These are phyloP conservation scores for Candida verbasci DNA, from an alignment of 805 yeast species.

Conservation along the genomic window DNA sequence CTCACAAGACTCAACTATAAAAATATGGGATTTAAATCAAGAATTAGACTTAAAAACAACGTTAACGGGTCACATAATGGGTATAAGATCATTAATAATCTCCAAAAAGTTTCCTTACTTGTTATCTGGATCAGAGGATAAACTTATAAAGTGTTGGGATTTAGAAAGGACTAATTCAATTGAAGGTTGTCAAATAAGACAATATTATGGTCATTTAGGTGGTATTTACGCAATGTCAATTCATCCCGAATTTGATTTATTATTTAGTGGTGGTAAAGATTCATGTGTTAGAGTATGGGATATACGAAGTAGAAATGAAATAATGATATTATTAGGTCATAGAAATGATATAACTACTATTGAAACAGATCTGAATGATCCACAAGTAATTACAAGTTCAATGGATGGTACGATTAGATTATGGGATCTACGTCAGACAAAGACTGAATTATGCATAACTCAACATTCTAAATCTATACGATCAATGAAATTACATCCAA, in stretches of 20 bases:
- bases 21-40: constrained; percentile 88
- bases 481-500: constrained; percentile 63
- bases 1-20: constrained; percentile 81
- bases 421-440: constrained; percentile 89
- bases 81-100: constrained; percentile 71
- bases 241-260: constrained; percentile 82
- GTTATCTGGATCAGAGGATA: constrained; percentile 91
- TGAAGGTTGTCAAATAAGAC: constrained; percentile 54
- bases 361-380: constrained; percentile 64
- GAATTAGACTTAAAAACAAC: constrained; percentile 62
- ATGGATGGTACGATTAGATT: constrained; percentile 79
- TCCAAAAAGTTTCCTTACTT: constrained; percentile 80
- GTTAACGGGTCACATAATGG: constrained; percentile 87
- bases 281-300: constrained; percentile 90
- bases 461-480: constrained; percentile 84
- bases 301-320: constrained; percentile 70
- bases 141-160: constrained; percentile 93
- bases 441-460: constrained; percentile 65
- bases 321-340: constrained; percentile 80
- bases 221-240: constrained; percentile 80
- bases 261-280: constrained; percentile 89
- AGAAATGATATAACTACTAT: constrained; percentile 69
- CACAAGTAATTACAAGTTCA: constrained; percentile 80
- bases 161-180: constrained; percentile 72
- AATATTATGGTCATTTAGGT: constrained; percentile 91